These are phyloP conservation scores for Deinandra increscens DNA, from an alignment of 129 eudicot genomes.

Conservation along the genomic window DNA sequence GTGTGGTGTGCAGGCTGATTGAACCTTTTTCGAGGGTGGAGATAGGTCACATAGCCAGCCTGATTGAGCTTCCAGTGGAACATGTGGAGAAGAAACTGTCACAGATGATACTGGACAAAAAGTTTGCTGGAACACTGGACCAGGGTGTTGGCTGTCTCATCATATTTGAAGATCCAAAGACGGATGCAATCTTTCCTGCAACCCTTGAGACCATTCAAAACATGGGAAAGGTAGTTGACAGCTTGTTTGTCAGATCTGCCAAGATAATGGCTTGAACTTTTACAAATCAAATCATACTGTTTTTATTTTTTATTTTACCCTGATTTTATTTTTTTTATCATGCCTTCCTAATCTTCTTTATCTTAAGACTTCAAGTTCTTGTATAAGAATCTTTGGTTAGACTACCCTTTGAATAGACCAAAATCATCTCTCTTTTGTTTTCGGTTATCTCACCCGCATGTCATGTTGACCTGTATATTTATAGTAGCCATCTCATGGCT, in stretches of 20 bases:
- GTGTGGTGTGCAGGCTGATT: constrained; percentile 56
- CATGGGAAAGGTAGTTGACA: constrained; percentile 70
- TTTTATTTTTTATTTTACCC: constrained; percentile 6
- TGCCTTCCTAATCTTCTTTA: not conserved
- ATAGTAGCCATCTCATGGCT: too few species aligned
- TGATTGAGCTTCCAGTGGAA: constrained; percentile 67
- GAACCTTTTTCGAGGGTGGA: constrained; percentile 86
- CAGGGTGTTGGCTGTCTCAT: constrained; percentile 82
- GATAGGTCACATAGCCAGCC: constrained; percentile 64
- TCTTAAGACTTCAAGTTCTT: constrained; percentile 9
- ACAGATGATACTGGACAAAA: constrained; percentile 81
- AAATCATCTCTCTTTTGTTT: not conserved
- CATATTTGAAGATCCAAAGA: constrained; percentile 72
- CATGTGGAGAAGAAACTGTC: constrained; percentile 83
- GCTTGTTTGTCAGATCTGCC: constrained; percentile 62
- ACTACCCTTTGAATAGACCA: not conserved
- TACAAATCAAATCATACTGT: not conserved
- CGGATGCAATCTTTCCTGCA: constrained; percentile 67
- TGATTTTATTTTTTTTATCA: constrained; percentile 2
- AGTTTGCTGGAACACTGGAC: constrained; percentile 79
- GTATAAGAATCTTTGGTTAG: not conserved
- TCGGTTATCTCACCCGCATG: not conserved
- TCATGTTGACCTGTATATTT: not conserved
- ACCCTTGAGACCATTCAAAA: constrained; percentile 69
- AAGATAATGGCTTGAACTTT: constrained; percentile 58